These are phyloP conservation scores for Xylariaceae sp. DNA, from an alignment of 2,329 filamentous ascomycete species.

Conservation along the genomic window DNA sequence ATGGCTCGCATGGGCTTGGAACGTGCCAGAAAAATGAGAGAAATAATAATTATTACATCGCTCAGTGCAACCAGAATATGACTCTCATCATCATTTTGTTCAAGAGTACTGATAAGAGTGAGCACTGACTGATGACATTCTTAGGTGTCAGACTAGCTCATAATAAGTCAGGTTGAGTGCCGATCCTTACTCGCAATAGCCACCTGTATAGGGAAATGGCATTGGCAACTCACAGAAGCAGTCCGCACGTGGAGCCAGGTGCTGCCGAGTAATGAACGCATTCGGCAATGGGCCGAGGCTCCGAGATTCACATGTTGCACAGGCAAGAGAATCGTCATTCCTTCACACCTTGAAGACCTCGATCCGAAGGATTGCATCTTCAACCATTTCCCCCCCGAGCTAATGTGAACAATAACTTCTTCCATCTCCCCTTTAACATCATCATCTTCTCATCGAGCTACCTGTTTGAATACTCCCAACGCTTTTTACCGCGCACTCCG, in stretches of 20 bases:
- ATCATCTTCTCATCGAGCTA: background rate
- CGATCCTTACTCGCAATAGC: too few relatives aligned
- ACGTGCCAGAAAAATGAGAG: too few relatives aligned
- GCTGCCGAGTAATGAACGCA: constrained; percentile 19
- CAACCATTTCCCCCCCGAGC: constrained; percentile 8
- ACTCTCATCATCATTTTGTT: too few relatives aligned
- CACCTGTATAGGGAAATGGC: too few relatives aligned
- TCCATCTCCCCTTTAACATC: background rate
- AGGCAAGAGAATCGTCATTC: constrained; percentile 23
- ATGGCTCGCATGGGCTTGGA: too few relatives aligned
- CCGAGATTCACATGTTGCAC: constrained; percentile 30
- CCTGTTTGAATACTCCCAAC: background rate
- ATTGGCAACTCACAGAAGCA: constrained; percentile 6
- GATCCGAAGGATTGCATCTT: constrained; percentile 13
- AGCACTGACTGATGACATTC: too few relatives aligned
- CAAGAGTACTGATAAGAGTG: too few relatives aligned
- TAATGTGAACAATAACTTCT: too few relatives aligned
- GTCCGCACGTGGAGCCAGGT: background rate
- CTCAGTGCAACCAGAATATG: too few relatives aligned
- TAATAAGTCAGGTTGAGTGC: too few relatives aligned
- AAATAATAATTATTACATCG: too few relatives aligned
- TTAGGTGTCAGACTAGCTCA: too few relatives aligned
- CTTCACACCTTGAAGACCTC: constrained; percentile 15
- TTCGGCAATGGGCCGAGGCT: constrained; percentile 29
- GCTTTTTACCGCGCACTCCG: constrained; percentile 1